Percentiles rank a stretch among this genome's conserved stretches.
phyloP scores from a whole-genome alignment of 1,284 basidiomycete species.

The Irpex lacteus region DNA sequence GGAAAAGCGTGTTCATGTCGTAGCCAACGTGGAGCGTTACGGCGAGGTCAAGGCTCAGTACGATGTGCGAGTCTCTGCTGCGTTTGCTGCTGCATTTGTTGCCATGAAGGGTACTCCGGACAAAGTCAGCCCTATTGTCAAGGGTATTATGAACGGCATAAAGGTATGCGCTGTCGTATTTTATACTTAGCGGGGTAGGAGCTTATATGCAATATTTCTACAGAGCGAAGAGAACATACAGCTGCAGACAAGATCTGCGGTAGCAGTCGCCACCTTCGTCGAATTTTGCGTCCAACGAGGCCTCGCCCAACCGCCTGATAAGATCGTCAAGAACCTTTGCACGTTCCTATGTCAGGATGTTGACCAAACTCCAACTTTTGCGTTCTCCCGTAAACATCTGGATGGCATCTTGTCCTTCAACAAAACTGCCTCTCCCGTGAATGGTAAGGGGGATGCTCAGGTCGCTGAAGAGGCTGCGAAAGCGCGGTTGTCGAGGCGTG shows the following conservation, averaged over 20 bases:
- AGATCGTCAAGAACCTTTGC: slow-evolving; percentile 97
- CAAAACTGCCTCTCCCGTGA: slow-evolving; percentile 33
- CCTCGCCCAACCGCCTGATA: slow-evolving; percentile 71
- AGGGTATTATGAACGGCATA: slow-evolving; percentile 97
- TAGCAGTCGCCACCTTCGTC: slow-evolving; percentile 85
- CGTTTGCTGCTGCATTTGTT: slow-evolving; percentile 90
- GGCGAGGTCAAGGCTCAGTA: slow-evolving; percentile 82
- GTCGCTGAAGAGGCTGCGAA: slow-evolving; percentile 43
- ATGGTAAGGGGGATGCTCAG: slow-evolving; percentile 45
- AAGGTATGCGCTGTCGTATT: slow-evolving; percentile 56
- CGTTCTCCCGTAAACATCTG: slow-evolving; percentile 52
- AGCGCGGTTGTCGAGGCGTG: slow-evolving; percentile 68
- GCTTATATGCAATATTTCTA: slow-evolving; percentile 12
- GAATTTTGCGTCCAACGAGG: slow-evolving; percentile 77
- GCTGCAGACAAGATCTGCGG: slow-evolving; percentile 88
- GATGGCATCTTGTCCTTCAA: slow-evolving; percentile 83
- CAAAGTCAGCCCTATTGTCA: slow-evolving; percentile 95
- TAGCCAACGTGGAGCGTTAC: slow-evolving; percentile 81
- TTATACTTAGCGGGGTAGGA: neutral
- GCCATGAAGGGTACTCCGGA: slow-evolving; percentile 81
- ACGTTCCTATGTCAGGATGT: slow-evolving; percentile 95
- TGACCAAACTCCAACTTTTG: slow-evolving; percentile 87
- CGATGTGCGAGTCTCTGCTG: slow-evolving; percentile 86
- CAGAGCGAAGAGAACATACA: slow-evolving; percentile 90
- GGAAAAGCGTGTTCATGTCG: slow-evolving; percentile 75